phyloP scores from a whole-genome alignment of 2,329 filamentous ascomycete species.

The Apiospora malaysiana region DNA sequence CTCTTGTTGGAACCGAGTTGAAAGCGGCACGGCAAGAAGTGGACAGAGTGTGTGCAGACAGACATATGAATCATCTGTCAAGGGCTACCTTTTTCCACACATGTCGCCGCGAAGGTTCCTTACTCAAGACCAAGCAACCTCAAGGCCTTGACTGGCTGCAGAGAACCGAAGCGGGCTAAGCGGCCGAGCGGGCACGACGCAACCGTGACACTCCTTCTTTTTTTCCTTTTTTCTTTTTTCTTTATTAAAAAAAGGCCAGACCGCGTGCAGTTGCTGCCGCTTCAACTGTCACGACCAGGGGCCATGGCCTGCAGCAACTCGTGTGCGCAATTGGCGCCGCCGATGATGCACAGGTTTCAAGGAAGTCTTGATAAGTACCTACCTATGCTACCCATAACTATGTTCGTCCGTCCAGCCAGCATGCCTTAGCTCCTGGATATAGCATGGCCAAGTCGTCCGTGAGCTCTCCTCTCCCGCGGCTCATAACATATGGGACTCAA shows the following conservation, averaged over 20 bases:
- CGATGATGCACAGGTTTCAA: not conserved
- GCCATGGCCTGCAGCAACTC: conserved; percentile 19
- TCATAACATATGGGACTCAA: not conserved
- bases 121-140: not conserved
- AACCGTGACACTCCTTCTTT: not conserved
- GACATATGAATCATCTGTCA: conserved; percentile 4
- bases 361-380: conserved; percentile 8
- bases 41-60: not conserved
- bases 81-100: not conserved
- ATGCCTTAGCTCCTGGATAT: conserved; percentile 2
- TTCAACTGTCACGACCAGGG: conserved; percentile 14
- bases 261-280: conserved; percentile 16
- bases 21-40: not conserved
- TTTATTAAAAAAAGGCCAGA: too few relatives aligned
- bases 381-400: not conserved
- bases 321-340: conserved; percentile 20
- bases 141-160: conserved; percentile 1
- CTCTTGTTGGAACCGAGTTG: not conserved
- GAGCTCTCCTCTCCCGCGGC: not conserved
- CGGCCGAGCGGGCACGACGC: conserved; percentile 18
- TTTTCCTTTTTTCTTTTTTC: too few relatives aligned
- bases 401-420: not conserved
- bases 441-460: not conserved
- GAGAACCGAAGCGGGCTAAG: conserved; percentile 22
- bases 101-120: conserved; percentile 11